Percentiles rank a stretch among this genome's conserved stretches.
These are phyloP conservation scores for Hypoxylon sp. DNA, from an alignment of 2,329 filamentous ascomycete genomes.

Conservation along the genomic window DNA sequence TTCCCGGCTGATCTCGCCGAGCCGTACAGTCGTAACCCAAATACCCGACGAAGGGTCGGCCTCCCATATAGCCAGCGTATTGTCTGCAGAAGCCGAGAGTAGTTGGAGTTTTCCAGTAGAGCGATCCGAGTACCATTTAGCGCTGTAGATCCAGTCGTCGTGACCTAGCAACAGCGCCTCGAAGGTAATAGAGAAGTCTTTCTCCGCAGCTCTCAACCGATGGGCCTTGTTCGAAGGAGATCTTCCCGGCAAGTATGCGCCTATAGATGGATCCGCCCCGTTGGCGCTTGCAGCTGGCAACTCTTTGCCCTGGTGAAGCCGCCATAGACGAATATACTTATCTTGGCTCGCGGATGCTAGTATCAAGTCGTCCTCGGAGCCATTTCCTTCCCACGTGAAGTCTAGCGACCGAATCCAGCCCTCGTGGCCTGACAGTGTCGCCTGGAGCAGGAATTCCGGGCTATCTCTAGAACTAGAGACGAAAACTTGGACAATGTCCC, in stretches of 20 bases:
- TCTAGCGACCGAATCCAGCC: constrained; percentile 92
- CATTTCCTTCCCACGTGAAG: constrained; percentile 74
- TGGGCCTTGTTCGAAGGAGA: constrained; percentile 92
- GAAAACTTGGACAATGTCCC: constrained; percentile 83
- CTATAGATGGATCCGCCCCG: constrained; percentile 68
- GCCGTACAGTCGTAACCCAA: constrained; percentile 86
- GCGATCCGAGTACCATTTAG: constrained; percentile 74
- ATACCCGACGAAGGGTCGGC: constrained; percentile 85
- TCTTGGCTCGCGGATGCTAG: constrained; percentile 96
- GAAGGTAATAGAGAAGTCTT: constrained; percentile 86
- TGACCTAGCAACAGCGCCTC: constrained; percentile 94
- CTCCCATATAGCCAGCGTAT: constrained; percentile 94
- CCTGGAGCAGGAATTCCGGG: constrained; percentile 74
- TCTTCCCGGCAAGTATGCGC: constrained; percentile 72
- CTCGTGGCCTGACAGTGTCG: constrained; percentile 88
- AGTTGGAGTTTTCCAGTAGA: constrained; percentile 72
- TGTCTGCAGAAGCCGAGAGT: constrained; percentile 92
- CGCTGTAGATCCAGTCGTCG: constrained; percentile 98
- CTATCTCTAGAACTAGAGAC: constrained; percentile 62
- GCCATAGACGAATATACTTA: constrained; percentile 96
- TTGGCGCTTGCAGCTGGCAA: constrained; percentile 68
- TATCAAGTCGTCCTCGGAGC: constrained; percentile 74
- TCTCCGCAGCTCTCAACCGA: constrained; percentile 71
- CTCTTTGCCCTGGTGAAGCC: constrained; percentile 78
- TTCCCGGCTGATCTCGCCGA: constrained; percentile 93